Percentiles rank a stretch among this genome's conserved stretches.
phyloP scores from a whole-genome alignment of 2,329 filamentous ascomycete species.

The Paramyrothecium roridum region DNA sequence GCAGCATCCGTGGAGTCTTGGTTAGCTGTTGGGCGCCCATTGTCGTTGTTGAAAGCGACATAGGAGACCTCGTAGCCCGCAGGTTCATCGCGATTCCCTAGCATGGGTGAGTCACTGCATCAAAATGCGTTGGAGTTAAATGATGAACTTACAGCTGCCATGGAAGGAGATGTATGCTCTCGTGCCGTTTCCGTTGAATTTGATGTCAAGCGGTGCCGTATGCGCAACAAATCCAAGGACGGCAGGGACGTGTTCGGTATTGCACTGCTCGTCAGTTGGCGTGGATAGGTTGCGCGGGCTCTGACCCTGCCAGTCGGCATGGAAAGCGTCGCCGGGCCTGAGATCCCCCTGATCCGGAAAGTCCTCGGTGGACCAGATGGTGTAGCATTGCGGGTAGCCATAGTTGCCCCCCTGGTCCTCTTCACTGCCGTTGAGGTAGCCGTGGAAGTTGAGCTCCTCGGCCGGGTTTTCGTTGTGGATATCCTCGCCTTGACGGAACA shows the following conservation, averaged over 20 bases:
- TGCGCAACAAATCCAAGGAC: conserved; percentile 61
- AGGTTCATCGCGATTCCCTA: conserved; percentile 26
- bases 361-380: conserved; percentile 55
- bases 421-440: conserved; percentile 42
- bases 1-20: conserved; percentile 42
- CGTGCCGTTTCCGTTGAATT: conserved; percentile 56
- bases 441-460: conserved; percentile 72
- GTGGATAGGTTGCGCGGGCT: conserved; percentile 23
- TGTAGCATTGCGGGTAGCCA: conserved; percentile 69
- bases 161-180: conserved; percentile 68
- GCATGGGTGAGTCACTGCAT: background rate
- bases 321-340: conserved; percentile 47
- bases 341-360: conserved; percentile 38
- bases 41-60: conserved; percentile 31
- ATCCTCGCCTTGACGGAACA: conserved; percentile 53
- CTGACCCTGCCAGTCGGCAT: conserved; percentile 7
- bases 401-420: conserved; percentile 50
- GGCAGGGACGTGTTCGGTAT: conserved; percentile 41
- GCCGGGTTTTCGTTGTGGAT: conserved; percentile 68
- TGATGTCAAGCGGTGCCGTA: conserved; percentile 68
- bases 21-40: conserved; percentile 37
- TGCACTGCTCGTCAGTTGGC: conserved; percentile 43
- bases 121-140: background rate
- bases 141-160: conserved; percentile 58
- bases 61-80: conserved; percentile 44